Evolutionary conservation across 2,329 filamentous ascomycete genomes (phyloP), one percentile per base, ranked within the genome.

Genomic region (Ceratocystis huliohia): DNA sequence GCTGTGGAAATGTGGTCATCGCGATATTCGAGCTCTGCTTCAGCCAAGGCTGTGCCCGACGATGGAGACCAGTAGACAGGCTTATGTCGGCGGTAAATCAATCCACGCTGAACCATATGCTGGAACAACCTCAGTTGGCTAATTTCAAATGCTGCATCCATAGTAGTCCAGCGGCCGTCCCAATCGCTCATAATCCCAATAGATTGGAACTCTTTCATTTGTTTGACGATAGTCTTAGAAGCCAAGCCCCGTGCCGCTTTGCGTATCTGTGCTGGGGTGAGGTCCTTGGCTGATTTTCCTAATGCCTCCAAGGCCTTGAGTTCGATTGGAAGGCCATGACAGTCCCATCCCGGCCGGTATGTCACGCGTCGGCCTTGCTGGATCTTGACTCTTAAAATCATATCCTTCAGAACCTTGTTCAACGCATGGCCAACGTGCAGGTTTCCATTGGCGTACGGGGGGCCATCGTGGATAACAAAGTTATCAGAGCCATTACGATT

Each of bases 331-430:
- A 99, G 81, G 0, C 94, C 94, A 78, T 99, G 94, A 70, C 94
- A 99, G 74, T 99, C 95, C 94, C 94, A 99, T 59, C 94, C 93
- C 1, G 94, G 94, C 17, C 91, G 81, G 73, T 95, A 99, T 48
- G 85, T 81, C 44, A 97, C 86, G 69, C 84, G 81, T 70, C 83
- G 86, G 71, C 81, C 94, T 73, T 87, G 82, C 68, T 89, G 85
- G 68, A 97, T 78, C 77, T 96, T 86, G 69, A 88, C 85, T 50
- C 94, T 84, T 71, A 91, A 81, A 69, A 96, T 89, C 72, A 97
- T 89, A 76, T 99, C 94, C 79, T 99, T 99, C 68, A 96, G 80
- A 71, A 97, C 88, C 78, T 99, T 99, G 77, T 99, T 99, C 73
- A 99, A 79, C 45, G 94, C 91, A 79, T 99, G 94, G 2, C 94